phyloP scores from a whole-genome alignment of 2,329 filamentous ascomycete genomes.

The Paracoccidioides lutzii region DNA sequence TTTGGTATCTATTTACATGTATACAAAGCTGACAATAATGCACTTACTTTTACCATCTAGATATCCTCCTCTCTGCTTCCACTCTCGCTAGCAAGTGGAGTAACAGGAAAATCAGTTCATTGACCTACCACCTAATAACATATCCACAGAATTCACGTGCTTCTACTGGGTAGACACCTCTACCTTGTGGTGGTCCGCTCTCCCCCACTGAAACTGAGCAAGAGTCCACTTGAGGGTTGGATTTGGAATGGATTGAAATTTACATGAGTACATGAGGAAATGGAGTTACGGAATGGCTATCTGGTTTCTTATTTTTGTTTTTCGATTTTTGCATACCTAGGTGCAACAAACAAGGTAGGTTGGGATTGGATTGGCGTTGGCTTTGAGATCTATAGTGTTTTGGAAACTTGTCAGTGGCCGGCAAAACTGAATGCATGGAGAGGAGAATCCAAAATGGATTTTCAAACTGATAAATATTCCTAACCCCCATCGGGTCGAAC shows the following conservation, averaged over 20 bases:
- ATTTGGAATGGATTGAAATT: neutral
- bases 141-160: neutral
- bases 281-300: neutral
- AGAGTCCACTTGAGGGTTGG: neutral
- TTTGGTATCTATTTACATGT: too few species aligned
- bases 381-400: neutral
- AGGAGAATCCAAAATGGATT: neutral
- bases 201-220: neutral
- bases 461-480: neutral
- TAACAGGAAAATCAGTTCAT: neutral
- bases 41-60: conserved; percentile 11
- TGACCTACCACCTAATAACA: neutral
- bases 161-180: neutral
- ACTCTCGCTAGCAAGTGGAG: conserved; percentile 21
- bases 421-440: neutral
- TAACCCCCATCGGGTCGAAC: neutral
- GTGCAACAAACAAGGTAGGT: neutral
- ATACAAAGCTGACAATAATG: too few species aligned
- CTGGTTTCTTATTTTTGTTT: neutral
- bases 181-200: too few species aligned
- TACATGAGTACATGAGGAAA: neutral
- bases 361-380: neutral
- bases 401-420: neutral
- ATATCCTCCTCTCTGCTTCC: conserved; percentile 31
- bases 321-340: neutral